Evolutionary conservation across 1,284 basidiomycete genomes (phyloP).

Genomic region (Moniliella sp.): DNA sequence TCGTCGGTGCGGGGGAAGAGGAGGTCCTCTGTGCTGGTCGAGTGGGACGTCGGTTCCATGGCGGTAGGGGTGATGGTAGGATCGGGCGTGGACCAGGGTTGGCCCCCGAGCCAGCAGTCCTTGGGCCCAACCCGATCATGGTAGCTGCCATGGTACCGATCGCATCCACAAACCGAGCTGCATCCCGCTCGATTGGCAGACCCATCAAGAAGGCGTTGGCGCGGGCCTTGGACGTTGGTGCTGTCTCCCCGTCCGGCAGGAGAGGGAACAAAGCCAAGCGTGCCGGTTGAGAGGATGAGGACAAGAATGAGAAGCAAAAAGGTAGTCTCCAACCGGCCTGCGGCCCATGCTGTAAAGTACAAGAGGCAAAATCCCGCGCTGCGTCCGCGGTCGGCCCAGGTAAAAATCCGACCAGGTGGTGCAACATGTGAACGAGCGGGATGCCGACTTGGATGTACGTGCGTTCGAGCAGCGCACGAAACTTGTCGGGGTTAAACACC

Average conservation of each 20-base stretch:
- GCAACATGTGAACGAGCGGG: conserved; percentile 36
- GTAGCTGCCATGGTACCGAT: too few species aligned
- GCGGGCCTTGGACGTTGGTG: conserved; percentile 19
- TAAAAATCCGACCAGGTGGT: conserved; percentile 40
- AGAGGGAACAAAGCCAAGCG: conserved; percentile 39
- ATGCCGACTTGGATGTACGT: conserved; percentile 40
- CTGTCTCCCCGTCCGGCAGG: conserved; percentile 36
- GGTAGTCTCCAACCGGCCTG: conserved; percentile 6
- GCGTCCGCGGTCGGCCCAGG: conserved; percentile 40
- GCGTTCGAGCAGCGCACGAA: conserved; percentile 40
- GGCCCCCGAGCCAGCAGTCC: too few species aligned
- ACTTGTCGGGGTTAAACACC: conserved; percentile 39
- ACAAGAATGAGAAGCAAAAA: conserved; percentile 33
- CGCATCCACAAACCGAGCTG: too few species aligned
- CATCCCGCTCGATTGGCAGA: too few species aligned
- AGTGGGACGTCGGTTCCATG: too few species aligned
- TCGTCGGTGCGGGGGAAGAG: too few species aligned
- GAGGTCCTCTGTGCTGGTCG: too few species aligned
- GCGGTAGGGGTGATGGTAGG: too few species aligned
- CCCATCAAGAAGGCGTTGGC: too few species aligned
- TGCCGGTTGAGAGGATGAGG: conserved; percentile 38
- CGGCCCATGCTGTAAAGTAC: conserved; percentile 7
- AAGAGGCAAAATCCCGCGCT: conserved; percentile 35
- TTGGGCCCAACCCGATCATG: too few species aligned
- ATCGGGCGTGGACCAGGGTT: too few species aligned